Conservation (phyloP, 305 asterid species). For the Nicotiana rustica region DNA sequence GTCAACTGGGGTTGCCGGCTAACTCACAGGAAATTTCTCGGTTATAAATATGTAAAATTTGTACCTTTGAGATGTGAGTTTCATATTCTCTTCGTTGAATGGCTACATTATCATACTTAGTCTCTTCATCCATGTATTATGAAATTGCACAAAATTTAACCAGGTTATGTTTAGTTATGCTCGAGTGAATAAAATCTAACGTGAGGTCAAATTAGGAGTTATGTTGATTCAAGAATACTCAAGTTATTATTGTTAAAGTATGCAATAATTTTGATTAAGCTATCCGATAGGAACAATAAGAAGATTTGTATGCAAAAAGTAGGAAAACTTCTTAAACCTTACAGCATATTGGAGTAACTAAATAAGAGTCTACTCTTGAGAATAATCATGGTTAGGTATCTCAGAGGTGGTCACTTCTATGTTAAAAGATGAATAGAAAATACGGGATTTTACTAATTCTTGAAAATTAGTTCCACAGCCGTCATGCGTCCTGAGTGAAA, state of each 20-base stretch:
- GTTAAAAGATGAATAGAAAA: no score
- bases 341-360: not conserved
- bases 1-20: not conserved
- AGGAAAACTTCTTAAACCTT: not conserved
- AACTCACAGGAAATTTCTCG: slow-evolving; percentile 8
- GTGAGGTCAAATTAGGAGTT: slow-evolving; percentile 2
- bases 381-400: not conserved
- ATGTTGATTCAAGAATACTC: not conserved
- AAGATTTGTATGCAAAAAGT: not conserved
- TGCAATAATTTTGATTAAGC: not conserved
- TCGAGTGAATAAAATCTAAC: not conserved
- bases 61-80: slow-evolving; percentile 21
- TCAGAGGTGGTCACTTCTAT: no score
- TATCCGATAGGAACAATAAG: not conserved
- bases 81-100: not conserved
- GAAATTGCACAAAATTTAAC: not conserved
- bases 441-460: no score
- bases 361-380: slow-evolving; percentile 9
- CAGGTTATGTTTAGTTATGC: slow-evolving; percentile 2
- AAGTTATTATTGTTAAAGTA: not conserved
- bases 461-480: no score
- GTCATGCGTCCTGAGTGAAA: no score
- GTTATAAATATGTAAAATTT: not conserved
- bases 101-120: not conserved
- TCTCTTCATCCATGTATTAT: not conserved